A percentile compares a stretch with the other conserved stretches of the same genome.
Evolutionary conservation across 495 filamentous ascomycete species (phyloP).

Genomic region (Aspergillus indologenus): DNA sequence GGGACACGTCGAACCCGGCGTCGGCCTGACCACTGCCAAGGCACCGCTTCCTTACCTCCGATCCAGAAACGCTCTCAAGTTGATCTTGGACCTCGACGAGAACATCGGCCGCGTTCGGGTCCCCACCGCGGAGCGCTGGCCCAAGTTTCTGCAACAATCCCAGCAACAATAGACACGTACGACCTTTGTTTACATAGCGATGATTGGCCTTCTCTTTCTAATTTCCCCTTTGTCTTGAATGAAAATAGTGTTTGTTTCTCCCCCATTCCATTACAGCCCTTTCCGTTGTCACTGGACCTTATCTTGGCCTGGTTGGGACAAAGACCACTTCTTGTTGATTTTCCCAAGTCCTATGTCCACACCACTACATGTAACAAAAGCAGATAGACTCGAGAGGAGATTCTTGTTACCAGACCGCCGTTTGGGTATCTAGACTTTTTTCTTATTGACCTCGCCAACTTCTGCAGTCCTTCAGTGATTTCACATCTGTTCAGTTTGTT

Average conservation of each 20-base stretch:
- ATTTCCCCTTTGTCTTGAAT: conserved; percentile 21
- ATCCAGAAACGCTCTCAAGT: conserved; percentile 92
- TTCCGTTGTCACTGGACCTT: conserved; percentile 9
- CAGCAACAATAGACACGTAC: conserved; percentile 35
- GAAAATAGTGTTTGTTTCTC: conserved; percentile 20
- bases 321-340: conserved; percentile 7
- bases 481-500: not conserved
- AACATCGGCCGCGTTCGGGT: conserved; percentile 72
- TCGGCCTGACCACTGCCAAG: conserved; percentile 56
- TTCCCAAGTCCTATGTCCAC: conserved; percentile 18
- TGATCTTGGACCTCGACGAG: conserved; percentile 91
- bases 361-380: conserved; percentile 36
- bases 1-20: conserved; percentile 50
- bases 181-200: conserved; percentile 32
- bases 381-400: conserved; percentile 32
- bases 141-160: conserved; percentile 35
- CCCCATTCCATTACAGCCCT: conserved; percentile 1
- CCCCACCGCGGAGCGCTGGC: conserved; percentile 50
- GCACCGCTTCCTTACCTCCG: conserved; percentile 77
- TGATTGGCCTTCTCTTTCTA: conserved; percentile 20
- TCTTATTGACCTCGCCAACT: not conserved
- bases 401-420: conserved; percentile 6
- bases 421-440: conserved; percentile 10
- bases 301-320: conserved; percentile 10
- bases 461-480: not conserved